Conservation (phyloP, 2,329 filamentous ascomycete species). For the Geosmithia putterillii region DNA sequence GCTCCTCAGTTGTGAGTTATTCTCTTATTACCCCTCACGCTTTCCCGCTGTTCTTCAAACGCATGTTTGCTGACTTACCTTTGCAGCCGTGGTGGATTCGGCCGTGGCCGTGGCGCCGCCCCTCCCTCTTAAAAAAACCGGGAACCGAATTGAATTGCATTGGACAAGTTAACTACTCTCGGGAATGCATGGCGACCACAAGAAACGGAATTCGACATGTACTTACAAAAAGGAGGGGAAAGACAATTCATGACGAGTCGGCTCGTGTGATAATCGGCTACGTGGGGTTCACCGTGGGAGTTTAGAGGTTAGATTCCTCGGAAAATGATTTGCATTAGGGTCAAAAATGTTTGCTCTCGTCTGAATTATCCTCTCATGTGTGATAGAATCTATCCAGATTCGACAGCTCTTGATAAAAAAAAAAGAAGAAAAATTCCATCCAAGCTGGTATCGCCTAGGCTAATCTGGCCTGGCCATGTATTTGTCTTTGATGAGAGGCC, state of each 20-base stretch:
- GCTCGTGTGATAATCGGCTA: slow-evolving; percentile 22
- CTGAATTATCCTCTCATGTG: slow-evolving; percentile 10
- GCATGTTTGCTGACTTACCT: slow-evolving; percentile 23
- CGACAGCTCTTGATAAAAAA: not conserved
- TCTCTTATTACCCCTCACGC: too few species aligned
- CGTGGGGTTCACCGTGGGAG: slow-evolving; percentile 29
- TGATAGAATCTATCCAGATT: not conserved
- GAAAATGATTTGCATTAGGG: slow-evolving; percentile 34
- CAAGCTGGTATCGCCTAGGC: not conserved
- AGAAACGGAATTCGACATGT: slow-evolving; percentile 29
- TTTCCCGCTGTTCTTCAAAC: too few species aligned
- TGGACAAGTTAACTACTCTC: slow-evolving; percentile 27
- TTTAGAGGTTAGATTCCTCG: slow-evolving; percentile 36
- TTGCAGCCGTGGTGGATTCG: slow-evolving; percentile 69
- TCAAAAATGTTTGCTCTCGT: slow-evolving; percentile 33
- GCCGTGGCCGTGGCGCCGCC: slow-evolving; percentile 71
- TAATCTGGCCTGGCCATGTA: not conserved
- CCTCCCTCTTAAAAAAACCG: slow-evolving; percentile 45
- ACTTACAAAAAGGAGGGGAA: slow-evolving; percentile 32
- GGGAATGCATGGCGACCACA: slow-evolving; percentile 29
- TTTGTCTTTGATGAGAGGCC: slow-evolving; percentile 12
- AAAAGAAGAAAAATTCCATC: not conserved
- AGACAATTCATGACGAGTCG: slow-evolving; percentile 20
- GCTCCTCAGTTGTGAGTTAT: slow-evolving; percentile 77
- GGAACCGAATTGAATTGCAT: slow-evolving; percentile 19